phyloP scores from a whole-genome alignment of 2,329 filamentous ascomycete species.

The Emergomyces pasteurianus region DNA sequence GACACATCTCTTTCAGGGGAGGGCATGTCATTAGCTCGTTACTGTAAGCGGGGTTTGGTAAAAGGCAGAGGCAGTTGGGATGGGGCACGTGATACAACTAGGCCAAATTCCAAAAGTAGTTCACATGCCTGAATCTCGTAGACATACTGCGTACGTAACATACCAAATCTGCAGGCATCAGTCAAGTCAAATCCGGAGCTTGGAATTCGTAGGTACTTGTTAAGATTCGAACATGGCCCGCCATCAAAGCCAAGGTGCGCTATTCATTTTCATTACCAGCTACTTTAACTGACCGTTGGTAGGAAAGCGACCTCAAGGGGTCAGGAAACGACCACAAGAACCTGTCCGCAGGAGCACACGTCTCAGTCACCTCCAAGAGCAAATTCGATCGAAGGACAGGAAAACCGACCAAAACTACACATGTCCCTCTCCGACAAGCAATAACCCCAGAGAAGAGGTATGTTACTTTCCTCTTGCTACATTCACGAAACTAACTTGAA shows the following conservation, averaged over 20 bases:
- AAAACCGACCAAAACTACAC: neutral
- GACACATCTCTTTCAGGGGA: no score
- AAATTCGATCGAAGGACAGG: neutral
- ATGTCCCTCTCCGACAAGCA: neutral
- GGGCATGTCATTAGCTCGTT: no score
- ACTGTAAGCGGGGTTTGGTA: no score
- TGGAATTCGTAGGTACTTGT: no score
- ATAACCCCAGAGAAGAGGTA: neutral
- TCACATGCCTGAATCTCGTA: no score
- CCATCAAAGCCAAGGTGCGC: neutral
- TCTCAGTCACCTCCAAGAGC: neutral
- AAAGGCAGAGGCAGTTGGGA: no score
- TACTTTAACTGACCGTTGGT: neutral
- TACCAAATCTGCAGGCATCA: no score
- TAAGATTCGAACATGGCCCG: no score
- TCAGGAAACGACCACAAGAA: neutral
- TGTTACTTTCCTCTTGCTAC: neutral
- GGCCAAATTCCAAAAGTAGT: no score
- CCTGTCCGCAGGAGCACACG: neutral
- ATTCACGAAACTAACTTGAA: neutral
- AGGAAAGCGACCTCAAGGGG: neutral
- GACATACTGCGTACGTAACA: no score
- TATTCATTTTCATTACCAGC: neutral
- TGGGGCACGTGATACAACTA: no score
- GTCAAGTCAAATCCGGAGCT: no score